phyloP scores from a whole-genome alignment of 441 rosid species.

The Brassica hybrid region DNA sequence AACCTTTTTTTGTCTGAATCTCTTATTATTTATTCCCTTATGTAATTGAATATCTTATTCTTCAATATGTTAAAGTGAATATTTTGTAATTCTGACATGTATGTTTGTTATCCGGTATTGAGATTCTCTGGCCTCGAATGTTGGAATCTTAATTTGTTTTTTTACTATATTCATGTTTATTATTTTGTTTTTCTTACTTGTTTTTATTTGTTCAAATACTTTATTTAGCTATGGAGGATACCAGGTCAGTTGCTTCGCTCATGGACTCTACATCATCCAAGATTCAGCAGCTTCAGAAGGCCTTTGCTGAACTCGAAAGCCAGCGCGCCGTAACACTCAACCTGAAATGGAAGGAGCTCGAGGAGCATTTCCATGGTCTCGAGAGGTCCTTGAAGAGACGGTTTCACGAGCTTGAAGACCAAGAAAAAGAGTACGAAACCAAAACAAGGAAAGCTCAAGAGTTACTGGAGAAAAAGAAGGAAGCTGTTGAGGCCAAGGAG shows the following conservation, averaged over 20 bases:
- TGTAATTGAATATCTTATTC: background rate
- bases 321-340: slow-evolving; percentile 87
- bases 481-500: slow-evolving; percentile 83
- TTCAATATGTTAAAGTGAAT: slow-evolving; percentile 9
- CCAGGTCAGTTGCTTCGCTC: slow-evolving; percentile 74
- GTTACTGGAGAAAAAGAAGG: slow-evolving; percentile 70
- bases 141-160: background rate
- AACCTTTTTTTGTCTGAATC: background rate
- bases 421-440: slow-evolving; percentile 76
- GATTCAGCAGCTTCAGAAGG: slow-evolving; percentile 98
- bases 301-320: slow-evolving; percentile 97
- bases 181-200: slow-evolving; percentile 1
- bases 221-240: slow-evolving; percentile 65
- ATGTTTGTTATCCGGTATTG: slow-evolving; percentile 3
- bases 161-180: background rate
- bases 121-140: background rate
- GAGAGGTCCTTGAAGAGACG: slow-evolving; percentile 97
- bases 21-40: background rate
- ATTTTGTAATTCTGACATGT: background rate
- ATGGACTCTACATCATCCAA: slow-evolving; percentile 84
- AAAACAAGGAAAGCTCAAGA: slow-evolving; percentile 82
- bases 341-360: slow-evolving; percentile 95
- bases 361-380: slow-evolving; percentile 96
- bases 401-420: slow-evolving; percentile 94
- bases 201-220: background rate